These are phyloP conservation scores for Colletotrichum sp. DNA, from an alignment of 2,329 filamentous ascomycete species.

Conservation along the genomic window DNA sequence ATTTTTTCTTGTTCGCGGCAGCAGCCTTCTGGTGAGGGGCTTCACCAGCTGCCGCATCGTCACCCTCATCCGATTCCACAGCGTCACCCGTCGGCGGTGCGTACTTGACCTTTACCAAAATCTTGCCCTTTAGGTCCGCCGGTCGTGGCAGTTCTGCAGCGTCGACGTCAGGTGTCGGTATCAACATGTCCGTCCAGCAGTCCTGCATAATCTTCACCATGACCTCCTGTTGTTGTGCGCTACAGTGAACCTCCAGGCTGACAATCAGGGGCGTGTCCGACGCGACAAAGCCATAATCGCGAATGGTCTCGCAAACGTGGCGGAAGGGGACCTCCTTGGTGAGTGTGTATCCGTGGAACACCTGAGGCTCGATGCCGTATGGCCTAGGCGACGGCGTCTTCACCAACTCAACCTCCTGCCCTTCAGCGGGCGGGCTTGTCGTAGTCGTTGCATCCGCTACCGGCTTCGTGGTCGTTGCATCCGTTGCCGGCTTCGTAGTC, in stretches of 20 bases:
- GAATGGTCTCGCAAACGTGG: conserved; percentile 81
- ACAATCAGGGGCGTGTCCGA: conserved; percentile 88
- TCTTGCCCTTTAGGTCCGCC: conserved; percentile 74
- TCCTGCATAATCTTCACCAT: conserved; percentile 95
- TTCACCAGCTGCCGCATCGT: conserved; percentile 43
- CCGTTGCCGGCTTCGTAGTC: not conserved
- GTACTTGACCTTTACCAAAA: conserved; percentile 84
- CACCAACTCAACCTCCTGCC: not conserved
- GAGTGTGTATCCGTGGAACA: conserved; percentile 87
- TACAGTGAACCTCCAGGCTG: conserved; percentile 90
- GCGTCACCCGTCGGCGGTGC: conserved; percentile 47
- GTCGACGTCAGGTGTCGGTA: conserved; percentile 58
- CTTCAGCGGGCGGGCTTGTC: not conserved
- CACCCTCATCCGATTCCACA: conserved; percentile 37
- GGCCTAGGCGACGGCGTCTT: conserved; percentile 25
- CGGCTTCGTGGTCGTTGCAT: not conserved
- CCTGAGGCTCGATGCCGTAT: conserved; percentile 69
- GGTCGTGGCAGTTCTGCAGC: conserved; percentile 68
- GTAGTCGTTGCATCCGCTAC: not conserved
- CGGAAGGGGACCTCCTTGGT: conserved; percentile 90
- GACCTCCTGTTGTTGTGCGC: conserved; percentile 77
- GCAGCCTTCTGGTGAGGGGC: conserved; percentile 30
- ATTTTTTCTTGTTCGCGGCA: conserved; percentile 43
- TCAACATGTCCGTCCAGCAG: conserved; percentile 76
- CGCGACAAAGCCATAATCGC: conserved; percentile 76